These are phyloP conservation scores for Eutrema salsugineum DNA, from an alignment of 441 rosid genomes.

Conservation along the genomic window DNA sequence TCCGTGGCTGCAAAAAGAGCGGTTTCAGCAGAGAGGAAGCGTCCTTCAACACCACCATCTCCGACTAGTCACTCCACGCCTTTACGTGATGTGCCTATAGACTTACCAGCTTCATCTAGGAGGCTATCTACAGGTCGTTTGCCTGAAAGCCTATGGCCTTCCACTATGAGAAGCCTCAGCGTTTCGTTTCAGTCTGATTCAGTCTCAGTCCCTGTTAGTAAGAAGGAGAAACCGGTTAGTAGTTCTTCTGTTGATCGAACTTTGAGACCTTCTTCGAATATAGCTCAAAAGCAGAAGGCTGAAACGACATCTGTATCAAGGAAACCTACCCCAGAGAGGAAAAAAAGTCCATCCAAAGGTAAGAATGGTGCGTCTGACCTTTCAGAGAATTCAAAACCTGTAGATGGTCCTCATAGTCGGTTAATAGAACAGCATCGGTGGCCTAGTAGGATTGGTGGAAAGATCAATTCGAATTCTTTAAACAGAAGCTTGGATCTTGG, in stretches of 20 bases:
- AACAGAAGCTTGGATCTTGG: constrained; percentile 59
- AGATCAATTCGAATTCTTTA: constrained; percentile 46
- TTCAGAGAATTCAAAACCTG: constrained; percentile 91
- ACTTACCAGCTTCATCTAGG: constrained; percentile 52
- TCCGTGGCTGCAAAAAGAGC: constrained; percentile 62
- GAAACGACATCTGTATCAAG: constrained; percentile 51
- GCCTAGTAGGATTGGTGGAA: constrained; percentile 82
- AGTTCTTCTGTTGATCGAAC: constrained; percentile 63
- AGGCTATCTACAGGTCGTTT: constrained; percentile 59
- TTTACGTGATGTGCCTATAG: constrained; percentile 54
- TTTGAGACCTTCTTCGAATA: constrained; percentile 80
- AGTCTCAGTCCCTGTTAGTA: constrained; percentile 74
- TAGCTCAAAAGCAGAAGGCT: constrained; percentile 55
- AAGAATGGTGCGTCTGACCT: constrained; percentile 66
- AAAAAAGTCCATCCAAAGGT: constrained; percentile 76
- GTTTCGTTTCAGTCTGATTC: constrained; percentile 93
- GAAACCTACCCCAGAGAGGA: constrained; percentile 81
- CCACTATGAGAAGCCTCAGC: constrained; percentile 97
- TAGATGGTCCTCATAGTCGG: constrained; percentile 60
- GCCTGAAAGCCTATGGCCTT: constrained; percentile 98
- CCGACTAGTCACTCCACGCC: constrained; percentile 71
- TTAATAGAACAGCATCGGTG: constrained; percentile 90
- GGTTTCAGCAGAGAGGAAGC: constrained; percentile 83
- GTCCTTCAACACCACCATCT: constrained; percentile 74
- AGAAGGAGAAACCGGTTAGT: constrained; percentile 76